phyloP scores from a whole-genome alignment of 352 stramenopile genomes.

The Phytophthora agathidicida region DNA sequence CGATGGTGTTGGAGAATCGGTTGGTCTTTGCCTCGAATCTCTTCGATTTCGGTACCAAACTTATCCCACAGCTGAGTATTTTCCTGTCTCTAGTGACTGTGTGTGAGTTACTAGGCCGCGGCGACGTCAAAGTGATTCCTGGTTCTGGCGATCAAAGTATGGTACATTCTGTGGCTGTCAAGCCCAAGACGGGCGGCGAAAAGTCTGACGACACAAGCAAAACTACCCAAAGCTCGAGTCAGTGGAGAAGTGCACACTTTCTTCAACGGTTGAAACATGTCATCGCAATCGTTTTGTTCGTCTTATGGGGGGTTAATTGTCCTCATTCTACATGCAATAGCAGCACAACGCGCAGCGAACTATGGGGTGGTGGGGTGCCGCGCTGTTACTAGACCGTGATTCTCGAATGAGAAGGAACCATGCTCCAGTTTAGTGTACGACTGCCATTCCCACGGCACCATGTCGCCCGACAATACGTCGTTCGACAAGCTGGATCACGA shows the following conservation, averaged over 20 bases:
- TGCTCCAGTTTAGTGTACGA: constrained; percentile 30
- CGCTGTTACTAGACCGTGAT: constrained; percentile 18
- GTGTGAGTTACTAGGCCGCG: constrained; percentile 5
- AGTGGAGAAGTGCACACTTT: background rate
- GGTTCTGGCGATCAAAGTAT: background rate
- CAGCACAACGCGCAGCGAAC: constrained; percentile 11
- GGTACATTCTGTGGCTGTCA: background rate
- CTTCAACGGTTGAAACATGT: constrained; percentile 13
- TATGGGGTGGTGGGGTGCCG: constrained; percentile 17
- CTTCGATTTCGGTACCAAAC: constrained; percentile 17
- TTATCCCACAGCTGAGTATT: constrained; percentile 25
- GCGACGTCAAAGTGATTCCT: constrained; percentile 6
- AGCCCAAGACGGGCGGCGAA: background rate
- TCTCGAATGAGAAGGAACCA: constrained; percentile 27
- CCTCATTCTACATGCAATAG: constrained; percentile 9
- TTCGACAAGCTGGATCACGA: constrained; percentile 20
- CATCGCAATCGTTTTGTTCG: constrained; percentile 7
- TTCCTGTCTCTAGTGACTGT: constrained; percentile 11
- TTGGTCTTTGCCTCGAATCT: constrained; percentile 16
- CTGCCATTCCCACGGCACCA: constrained; percentile 2
- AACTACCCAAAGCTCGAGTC: background rate
- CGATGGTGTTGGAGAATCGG: constrained; percentile 11
- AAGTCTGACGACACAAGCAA: background rate
- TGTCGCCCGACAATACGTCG: constrained; percentile 8
- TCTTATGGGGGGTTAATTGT: constrained; percentile 21